Conservation (phyloP, 768 basidiomycete species). For the Calocybe cyanea region DNA sequence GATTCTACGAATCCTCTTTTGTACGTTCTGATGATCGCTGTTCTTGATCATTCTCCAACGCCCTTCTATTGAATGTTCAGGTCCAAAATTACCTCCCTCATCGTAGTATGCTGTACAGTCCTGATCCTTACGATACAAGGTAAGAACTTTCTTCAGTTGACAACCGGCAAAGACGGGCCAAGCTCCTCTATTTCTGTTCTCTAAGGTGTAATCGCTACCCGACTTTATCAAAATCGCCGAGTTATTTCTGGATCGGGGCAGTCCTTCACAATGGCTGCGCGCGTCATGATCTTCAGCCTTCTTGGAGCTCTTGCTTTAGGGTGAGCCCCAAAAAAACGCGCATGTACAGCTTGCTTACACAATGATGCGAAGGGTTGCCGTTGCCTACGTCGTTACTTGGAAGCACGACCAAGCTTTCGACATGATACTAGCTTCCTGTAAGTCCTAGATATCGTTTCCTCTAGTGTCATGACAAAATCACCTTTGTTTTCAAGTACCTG, state of each 20-base stretch:
- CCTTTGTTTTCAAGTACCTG: slow-evolving; percentile 17
- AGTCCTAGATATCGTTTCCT: not conserved
- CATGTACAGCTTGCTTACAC: too few relatives aligned
- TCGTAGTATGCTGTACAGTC: slow-evolving; percentile 19
- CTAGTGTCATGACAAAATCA: not conserved
- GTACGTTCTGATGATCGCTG: slow-evolving; percentile 8
- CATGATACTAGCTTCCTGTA: slow-evolving; percentile 21
- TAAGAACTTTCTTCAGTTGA: not conserved
- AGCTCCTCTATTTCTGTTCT: not conserved
- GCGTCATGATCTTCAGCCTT: slow-evolving; percentile 26
- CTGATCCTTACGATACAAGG: slow-evolving; percentile 21
- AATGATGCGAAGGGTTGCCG: slow-evolving; percentile 13
- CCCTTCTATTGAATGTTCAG: slow-evolving; percentile 15
- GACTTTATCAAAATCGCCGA: slow-evolving; percentile 21
- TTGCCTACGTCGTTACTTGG: slow-evolving; percentile 19
- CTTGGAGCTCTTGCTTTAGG: slow-evolving; percentile 23
- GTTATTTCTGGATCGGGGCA: slow-evolving; percentile 11
- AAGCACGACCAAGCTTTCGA: slow-evolving; percentile 21
- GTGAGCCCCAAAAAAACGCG: slow-evolving; percentile 14
- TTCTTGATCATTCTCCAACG: not conserved
- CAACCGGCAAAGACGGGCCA: not conserved
- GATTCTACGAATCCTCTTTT: slow-evolving; percentile 18
- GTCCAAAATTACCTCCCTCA: slow-evolving; percentile 23
- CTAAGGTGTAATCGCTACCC: slow-evolving; percentile 20
- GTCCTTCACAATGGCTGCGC: slow-evolving; percentile 22